Evolutionary conservation across 1,284 basidiomycete species (phyloP).

Genomic region (Ustilago shanxiensis): DNA sequence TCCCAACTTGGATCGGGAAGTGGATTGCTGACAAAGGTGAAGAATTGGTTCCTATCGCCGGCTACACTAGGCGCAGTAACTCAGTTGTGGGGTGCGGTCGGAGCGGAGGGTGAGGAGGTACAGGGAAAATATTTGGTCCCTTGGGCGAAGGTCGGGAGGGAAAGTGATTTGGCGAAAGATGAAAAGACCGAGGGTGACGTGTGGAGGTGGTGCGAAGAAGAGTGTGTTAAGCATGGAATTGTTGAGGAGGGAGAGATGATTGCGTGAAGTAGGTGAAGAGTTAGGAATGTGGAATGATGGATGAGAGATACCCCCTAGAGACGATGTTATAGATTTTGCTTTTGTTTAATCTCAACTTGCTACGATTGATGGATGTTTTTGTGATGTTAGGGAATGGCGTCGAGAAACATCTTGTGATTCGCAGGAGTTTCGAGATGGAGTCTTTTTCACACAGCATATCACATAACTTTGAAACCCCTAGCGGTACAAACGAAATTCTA

Average conservation of each 20-base stretch:
- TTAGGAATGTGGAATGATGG: not conserved
- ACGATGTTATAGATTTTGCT: not conserved
- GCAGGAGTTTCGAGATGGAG: too few relatives aligned
- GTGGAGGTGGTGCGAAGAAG: constrained; percentile 50
- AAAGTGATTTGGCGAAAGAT: constrained; percentile 32
- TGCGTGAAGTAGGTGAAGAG: not conserved
- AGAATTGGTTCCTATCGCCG: constrained; percentile 36
- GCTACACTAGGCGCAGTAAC: constrained; percentile 49
- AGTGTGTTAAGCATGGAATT: constrained; percentile 34
- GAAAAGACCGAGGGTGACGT: constrained; percentile 15
- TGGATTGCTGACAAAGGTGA: constrained; percentile 21
- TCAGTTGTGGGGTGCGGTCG: constrained; percentile 48
- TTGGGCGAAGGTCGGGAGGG: constrained; percentile 42
- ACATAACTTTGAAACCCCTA: not conserved
- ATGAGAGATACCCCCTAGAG: not conserved
- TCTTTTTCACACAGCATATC: too few relatives aligned
- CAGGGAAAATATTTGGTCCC: constrained; percentile 52
- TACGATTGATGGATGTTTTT: too few relatives aligned
- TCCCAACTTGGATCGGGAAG: constrained; percentile 15
- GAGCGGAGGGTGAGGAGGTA: constrained; percentile 21
- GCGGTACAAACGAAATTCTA: not conserved
- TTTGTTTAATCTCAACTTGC: not conserved
- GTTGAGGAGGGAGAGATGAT: not conserved
- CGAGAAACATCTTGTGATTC: too few relatives aligned
- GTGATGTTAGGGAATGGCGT: too few relatives aligned